Evolutionary conservation across 176 grass and related monocot species (phyloP).

Genomic region (Zoysia japonica): DNA sequence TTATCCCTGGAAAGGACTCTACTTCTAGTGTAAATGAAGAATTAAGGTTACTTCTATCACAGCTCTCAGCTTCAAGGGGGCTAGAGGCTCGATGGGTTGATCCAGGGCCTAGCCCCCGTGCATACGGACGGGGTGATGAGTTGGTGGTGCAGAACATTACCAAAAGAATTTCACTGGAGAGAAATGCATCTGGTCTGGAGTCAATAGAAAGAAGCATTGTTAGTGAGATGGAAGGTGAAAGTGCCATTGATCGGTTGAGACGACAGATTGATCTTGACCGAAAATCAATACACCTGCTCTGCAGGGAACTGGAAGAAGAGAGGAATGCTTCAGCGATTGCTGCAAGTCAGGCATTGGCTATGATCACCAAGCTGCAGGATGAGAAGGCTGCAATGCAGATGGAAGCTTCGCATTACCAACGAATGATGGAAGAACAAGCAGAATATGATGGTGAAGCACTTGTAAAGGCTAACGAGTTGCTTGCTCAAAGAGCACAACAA

Average conservation of each 20-base stretch:
- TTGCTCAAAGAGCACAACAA: constrained; percentile 81
- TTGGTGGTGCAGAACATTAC: constrained; percentile 78
- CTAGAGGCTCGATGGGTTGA: constrained; percentile 59
- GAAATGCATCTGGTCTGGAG: constrained; percentile 75
- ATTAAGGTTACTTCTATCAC: constrained; percentile 72
- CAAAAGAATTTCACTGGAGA: constrained; percentile 68
- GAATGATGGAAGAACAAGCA: constrained; percentile 97
- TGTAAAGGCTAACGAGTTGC: constrained; percentile 59
- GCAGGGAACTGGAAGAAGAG: constrained; percentile 91
- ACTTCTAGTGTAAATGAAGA: constrained; percentile 77
- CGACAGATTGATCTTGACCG: constrained; percentile 74
- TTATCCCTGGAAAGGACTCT: constrained; percentile 83
- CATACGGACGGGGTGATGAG: constrained; percentile 62
- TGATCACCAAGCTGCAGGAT: constrained; percentile 97
- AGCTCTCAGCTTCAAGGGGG: constrained; percentile 66
- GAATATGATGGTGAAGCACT: constrained; percentile 79
- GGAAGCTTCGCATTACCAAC: constrained; percentile 91
- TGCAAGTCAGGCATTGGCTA: constrained; percentile 84
- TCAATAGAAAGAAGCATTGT: constrained; percentile 75
- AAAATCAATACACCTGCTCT: constrained; percentile 77
- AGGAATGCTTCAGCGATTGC: constrained; percentile 88
- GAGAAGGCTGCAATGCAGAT: constrained; percentile 94
- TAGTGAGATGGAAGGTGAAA: constrained; percentile 88
- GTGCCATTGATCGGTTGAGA: constrained; percentile 60
- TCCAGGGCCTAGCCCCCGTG: constrained; percentile 65